Base-by-base conservation (phyloP, 2,329 filamentous ascomycete genomes). In the Phialemonium atrogriseum region DNA sequence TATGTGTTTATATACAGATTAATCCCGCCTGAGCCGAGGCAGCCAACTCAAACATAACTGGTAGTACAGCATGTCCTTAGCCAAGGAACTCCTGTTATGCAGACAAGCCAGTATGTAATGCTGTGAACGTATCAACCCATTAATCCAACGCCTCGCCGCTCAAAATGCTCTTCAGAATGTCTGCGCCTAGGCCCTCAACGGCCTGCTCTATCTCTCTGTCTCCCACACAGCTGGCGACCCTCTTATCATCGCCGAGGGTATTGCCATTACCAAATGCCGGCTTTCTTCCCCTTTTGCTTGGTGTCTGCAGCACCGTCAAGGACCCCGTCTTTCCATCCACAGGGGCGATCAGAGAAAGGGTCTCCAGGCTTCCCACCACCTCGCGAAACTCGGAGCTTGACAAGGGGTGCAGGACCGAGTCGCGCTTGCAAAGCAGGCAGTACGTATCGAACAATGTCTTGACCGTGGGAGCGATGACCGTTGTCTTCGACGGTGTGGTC, bases 301-400 rank as follows among this genome's bases (percentile, higher is more conserved):
- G 84, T 7, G 83, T 86, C 39, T 78, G 75, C 19, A 74, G 51
- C 48, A 64, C 60, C 25, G 73, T 58, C 49, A 83, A 79, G 41
- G 70, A 84, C 27, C 75, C 83, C 30, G 64, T 80, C 63, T 73
- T 85, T 46, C 64, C 84, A 62, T 70, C 85, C 51, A 61, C 84
- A 49, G 59, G 80, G 57, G 54, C 80, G 5, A 95, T 70, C 14
- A 96, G 64, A 2, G 85, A 88, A 27, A 94, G 62, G 0, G 88
- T 91, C 62, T 98, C 91, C 32, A 98, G 60, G 45, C 85, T 93
- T 21, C 82, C 79, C 13, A 95, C 69, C 5, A 98, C 88, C 56
- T 98, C 91, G 36, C 87, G 77, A 56, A 98, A 98, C 55, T 98
- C 91, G 5, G 86, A 91, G 48, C 76, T 82, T 2, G 86, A 91